phyloP scores from a whole-genome alignment of 495 filamentous ascomycete species.

The Penicillium flavigenum region DNA sequence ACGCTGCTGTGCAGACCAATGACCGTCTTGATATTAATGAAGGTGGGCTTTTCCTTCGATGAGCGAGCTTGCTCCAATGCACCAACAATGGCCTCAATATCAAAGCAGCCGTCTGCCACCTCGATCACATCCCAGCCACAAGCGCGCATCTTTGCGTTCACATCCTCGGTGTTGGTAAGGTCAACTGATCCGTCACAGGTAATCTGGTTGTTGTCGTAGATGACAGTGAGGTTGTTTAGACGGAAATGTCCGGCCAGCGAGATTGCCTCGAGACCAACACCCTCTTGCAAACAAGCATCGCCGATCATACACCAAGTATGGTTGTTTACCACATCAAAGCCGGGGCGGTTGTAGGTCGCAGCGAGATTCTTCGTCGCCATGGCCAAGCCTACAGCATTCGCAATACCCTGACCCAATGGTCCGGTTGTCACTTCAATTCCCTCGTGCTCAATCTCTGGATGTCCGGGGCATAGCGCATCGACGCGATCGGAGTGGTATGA shows the following conservation, averaged over 20 bases:
- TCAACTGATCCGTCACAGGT: slow-evolving; percentile 59
- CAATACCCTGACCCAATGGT: slow-evolving; percentile 58
- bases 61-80: slow-evolving; percentile 47
- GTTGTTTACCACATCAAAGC: slow-evolving; percentile 48
- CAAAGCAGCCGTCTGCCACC: slow-evolving; percentile 52
- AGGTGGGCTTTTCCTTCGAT: slow-evolving; percentile 51
- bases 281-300: slow-evolving; percentile 60
- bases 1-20: slow-evolving; percentile 56
- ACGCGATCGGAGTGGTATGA: slow-evolving; percentile 56
- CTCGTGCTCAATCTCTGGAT: slow-evolving; percentile 61
- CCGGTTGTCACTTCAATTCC: slow-evolving; percentile 65
- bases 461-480: slow-evolving; percentile 56
- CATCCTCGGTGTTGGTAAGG: slow-evolving; percentile 55
- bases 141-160: slow-evolving; percentile 59
- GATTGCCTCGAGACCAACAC: slow-evolving; percentile 58
- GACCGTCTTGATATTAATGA: slow-evolving; percentile 59
- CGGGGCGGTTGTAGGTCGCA: slow-evolving; percentile 53
- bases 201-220: slow-evolving; percentile 60
- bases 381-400: slow-evolving; percentile 60
- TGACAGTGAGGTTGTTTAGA: slow-evolving; percentile 55
- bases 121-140: slow-evolving; percentile 59
- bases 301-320: slow-evolving; percentile 58
- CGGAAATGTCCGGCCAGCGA: slow-evolving; percentile 55
- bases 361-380: slow-evolving; percentile 58
- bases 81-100: slow-evolving; percentile 50